phyloP scores from a whole-genome alignment of 306 rosid genomes.

The Argentina anserina region DNA sequence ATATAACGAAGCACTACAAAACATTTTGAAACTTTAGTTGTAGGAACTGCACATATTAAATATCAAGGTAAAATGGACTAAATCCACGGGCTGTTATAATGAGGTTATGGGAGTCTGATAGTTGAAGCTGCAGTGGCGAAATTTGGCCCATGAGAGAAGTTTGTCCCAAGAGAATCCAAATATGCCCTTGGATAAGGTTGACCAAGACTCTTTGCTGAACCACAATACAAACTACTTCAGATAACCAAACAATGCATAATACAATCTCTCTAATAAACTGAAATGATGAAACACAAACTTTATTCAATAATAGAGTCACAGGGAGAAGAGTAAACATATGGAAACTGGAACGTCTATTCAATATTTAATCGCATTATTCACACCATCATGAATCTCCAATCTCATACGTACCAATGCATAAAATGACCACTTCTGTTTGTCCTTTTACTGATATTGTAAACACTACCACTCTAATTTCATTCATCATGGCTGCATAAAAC shows the following conservation, averaged over 20 bases:
- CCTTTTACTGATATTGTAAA: no score
- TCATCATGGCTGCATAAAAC: conserved; percentile 63
- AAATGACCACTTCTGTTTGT: no score
- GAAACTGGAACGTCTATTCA: no score
- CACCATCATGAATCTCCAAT: no score
- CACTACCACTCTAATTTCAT: conserved; percentile 82
- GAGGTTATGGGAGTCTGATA: conserved; percentile 22
- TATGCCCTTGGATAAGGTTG: conserved; percentile 33
- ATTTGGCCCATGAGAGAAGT: conserved; percentile 36
- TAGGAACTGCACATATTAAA: conserved; percentile 34
- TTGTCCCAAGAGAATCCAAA: conserved; percentile 38
- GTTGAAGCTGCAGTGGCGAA: conserved; percentile 43
- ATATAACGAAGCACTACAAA: no score
- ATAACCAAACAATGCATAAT: not conserved
- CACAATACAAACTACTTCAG: not conserved
- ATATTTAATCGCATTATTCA: no score
- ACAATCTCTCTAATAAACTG: not conserved
- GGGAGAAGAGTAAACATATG: not conserved
- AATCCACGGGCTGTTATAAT: conserved; percentile 21
- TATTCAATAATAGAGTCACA: not conserved
- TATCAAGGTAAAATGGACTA: conserved; percentile 42
- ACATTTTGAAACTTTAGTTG: no score
- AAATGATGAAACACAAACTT: not conserved
- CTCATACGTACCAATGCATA: no score
- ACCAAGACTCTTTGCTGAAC: conserved; percentile 31